Evolutionary conservation across 1,139 yeast genomes (phyloP).

Genomic region (Spathaspora sp.): DNA sequence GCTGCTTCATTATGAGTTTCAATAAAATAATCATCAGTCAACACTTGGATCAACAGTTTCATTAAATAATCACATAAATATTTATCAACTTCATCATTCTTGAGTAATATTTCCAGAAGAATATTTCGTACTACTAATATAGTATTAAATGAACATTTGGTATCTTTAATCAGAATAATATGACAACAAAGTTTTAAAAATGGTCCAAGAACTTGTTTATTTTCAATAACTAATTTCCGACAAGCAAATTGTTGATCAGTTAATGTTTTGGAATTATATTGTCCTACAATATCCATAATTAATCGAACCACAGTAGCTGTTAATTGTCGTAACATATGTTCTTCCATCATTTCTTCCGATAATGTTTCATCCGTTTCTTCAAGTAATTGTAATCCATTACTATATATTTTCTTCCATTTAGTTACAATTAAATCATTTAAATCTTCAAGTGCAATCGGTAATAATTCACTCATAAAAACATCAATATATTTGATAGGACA

Average conservation of each 20-base stretch:
- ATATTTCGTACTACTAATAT: constrained; percentile 76
- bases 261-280: constrained; percentile 47
- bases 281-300: constrained; percentile 86
- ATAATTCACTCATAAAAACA: constrained; percentile 69
- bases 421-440: constrained; percentile 67
- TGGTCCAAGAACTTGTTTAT: constrained; percentile 73
- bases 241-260: constrained; percentile 63
- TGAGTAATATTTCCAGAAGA: constrained; percentile 61
- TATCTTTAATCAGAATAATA: constrained; percentile 79
- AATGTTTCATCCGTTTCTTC: constrained; percentile 77
- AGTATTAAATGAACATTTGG: constrained; percentile 89
- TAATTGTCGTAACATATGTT: constrained; percentile 85
- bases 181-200: constrained; percentile 75
- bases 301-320: constrained; percentile 92
- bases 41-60: constrained; percentile 49
- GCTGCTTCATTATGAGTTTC: constrained; percentile 94
- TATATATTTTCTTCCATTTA: constrained; percentile 75
- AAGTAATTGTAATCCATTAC: constrained; percentile 66
- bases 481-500: constrained; percentile 76
- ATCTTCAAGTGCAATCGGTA: constrained; percentile 73
- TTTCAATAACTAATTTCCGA: constrained; percentile 62
- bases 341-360: constrained; percentile 98
- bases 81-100: constrained; percentile 76
- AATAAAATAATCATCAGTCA: constrained; percentile 73
- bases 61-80: constrained; percentile 63